Evolutionary conservation across 2,329 filamentous ascomycete species (phyloP), one percentile per base, ranked within the genome.

Genomic region (Beauveria rudraprayagi): DNA sequence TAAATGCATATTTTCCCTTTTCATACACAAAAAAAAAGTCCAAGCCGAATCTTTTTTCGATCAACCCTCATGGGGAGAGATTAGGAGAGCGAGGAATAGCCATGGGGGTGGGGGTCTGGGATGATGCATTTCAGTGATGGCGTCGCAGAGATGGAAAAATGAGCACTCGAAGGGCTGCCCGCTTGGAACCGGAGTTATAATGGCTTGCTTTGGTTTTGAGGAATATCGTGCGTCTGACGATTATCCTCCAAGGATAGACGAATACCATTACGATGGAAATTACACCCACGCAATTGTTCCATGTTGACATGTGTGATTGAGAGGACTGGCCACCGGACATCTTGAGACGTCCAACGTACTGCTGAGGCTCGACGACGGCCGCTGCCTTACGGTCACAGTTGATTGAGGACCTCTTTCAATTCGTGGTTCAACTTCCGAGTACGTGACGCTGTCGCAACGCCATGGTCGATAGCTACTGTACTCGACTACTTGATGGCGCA

Each of bases 111-210:
- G 40, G 19, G 48, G 10, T 24, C n/a, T 8, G 57, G 56, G 41
- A 44, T 34, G 43, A 50, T 60, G 40, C 57, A 53, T 53, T 60
- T 53, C 26, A 54, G 61, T 64, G 61, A 65, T 68, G 71, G 68
- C 72, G 71, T 72, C 67, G 68, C 69, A 73, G 68, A 71, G 43
- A 41, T 43, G 34, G 26, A 60, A 61, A 46, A 60, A 44, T 37
- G 11, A 70, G 69, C 72, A 70, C 70, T 47, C 70, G 72, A 70
- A 74, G 69, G 73, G 72, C 73, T 73, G 73, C 73, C 47, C 73
- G 72, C 74, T 76, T 73, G 74, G 73, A 75, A 76, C 70, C 69
- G 64, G 75, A 76, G 76, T 75, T 77, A 76, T 72, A 71, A 73
- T 73, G 74, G 73, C 72, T 74, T 76, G 73, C 73, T 76, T 64